Evolutionary conservation across 2,329 filamentous ascomycete genomes (phyloP), one percentile per base, ranked within the genome.

Genomic region (Fusarium lyarnte): DNA sequence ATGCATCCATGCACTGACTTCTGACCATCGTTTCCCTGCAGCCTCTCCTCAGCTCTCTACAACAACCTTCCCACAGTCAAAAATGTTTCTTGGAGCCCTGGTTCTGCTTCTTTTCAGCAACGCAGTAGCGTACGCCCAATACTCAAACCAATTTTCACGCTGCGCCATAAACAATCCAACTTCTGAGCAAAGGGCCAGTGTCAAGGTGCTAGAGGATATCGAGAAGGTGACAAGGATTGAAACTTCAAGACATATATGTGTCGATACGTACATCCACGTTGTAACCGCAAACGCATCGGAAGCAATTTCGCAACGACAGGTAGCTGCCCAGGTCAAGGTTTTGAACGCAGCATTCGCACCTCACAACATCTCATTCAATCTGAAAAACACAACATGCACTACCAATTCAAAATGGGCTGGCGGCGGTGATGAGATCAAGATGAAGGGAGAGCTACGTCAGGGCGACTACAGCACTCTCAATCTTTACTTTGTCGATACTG

Each of bases 401-500:
- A 17, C 36, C 5, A 57, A 36, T 8, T 31, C 39, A 21, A 57
- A 1, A n/a, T 61, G 58, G 58, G 58, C 23, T 17, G 9, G 29
- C 2, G 49, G 51, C 27, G 51, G 12, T 6, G 39, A 61, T 12
- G 58, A 61, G 4, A 11, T 43, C 12, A 17, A 21, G 12, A 57
- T 57, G 51, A 57, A 45, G 27, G n/a, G 21, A 3, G 23, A 27
- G 35, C 39, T 61, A 1, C 58, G 51, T 7, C 31, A 25, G 16
- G 58, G 58, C 5, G 51, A 61, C 25, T 61, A 61, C 58, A 33
- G 39, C 23, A 42, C 39, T 25, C 39, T 61, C 7, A 57, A 61
- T 38, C 19, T 61, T 16, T 61, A 61, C 19, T 35, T 61, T 25
- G 51, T 61, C 7, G 49, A 61, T 3, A 33, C 39, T 14, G 49